A percentile compares a stretch with the other conserved stretches of the same genome.
phyloP scores from a whole-genome alignment of 1,284 basidiomycete species.

The Caloboletus firmus region DNA sequence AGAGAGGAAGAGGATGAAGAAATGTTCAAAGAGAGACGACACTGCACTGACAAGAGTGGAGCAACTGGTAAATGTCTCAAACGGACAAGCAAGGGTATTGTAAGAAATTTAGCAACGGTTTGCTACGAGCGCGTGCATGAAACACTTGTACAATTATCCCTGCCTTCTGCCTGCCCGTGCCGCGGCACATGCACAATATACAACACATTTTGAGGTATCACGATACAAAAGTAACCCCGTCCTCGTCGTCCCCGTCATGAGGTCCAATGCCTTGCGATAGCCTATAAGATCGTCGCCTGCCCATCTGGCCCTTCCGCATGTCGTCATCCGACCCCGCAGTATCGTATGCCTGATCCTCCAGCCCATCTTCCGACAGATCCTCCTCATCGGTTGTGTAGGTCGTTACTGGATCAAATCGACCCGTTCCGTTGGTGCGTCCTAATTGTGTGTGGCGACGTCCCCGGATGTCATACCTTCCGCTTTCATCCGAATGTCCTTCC shows the following conservation, averaged over 20 bases:
- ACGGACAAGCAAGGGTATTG: constrained; percentile 4
- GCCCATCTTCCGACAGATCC: constrained; percentile 24
- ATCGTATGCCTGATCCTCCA: constrained; percentile 21
- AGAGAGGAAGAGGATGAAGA: background rate
- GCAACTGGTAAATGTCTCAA: constrained; percentile 4
- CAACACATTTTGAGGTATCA: background rate
- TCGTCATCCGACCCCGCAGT: constrained; percentile 19
- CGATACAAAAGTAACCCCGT: constrained; percentile 18
- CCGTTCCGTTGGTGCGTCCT: constrained; percentile 3
- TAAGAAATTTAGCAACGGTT: constrained; percentile 3
- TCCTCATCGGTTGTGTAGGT: constrained; percentile 34
- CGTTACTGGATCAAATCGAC: constrained; percentile 11
- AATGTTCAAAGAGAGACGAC: background rate
- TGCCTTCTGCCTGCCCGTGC: background rate
- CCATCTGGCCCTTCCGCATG: constrained; percentile 10
- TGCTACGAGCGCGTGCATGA: constrained; percentile 1
- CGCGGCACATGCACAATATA: background rate
- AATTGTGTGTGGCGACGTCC: constrained; percentile 13
- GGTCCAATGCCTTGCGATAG: constrained; percentile 32
- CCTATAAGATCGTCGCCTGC: constrained; percentile 33
- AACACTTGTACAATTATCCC: background rate
- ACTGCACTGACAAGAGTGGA: background rate
- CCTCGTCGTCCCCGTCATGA: constrained; percentile 34
- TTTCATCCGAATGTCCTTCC: constrained; percentile 24
- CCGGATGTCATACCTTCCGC: constrained; percentile 31